These are phyloP conservation scores for Posidonia australis DNA, from an alignment of 106 monocot genomes.

Conservation along the genomic window DNA sequence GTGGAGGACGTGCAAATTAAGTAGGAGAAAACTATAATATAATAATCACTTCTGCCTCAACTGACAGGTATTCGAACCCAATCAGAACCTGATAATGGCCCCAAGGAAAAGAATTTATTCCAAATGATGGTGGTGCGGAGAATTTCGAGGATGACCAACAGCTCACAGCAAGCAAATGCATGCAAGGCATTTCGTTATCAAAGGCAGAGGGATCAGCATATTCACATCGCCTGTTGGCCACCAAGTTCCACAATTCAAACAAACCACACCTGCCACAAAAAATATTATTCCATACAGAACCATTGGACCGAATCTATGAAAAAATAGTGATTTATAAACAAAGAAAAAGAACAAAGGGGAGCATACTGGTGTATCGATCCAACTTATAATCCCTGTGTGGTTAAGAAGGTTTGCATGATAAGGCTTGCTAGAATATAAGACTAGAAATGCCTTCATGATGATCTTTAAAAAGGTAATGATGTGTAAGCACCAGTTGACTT, in stretches of 20 bases:
- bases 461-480: not conserved
- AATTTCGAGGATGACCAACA: slow-evolving; percentile 2
- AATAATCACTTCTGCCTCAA: not conserved
- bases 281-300: not conserved
- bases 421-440: not conserved
- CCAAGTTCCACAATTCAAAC: slow-evolving; percentile 2
- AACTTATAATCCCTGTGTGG: not conserved
- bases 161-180: not conserved
- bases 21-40: not conserved
- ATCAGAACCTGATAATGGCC: not conserved
- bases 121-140: slow-evolving; percentile 1
- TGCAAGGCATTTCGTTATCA: slow-evolving; percentile 1
- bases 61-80: not conserved
- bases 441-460: not conserved
- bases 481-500: not conserved
- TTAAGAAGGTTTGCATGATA: not conserved
- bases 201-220: slow-evolving; percentile 1
- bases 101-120: not conserved
- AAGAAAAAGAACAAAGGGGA: not conserved
- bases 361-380: no score
- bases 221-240: slow-evolving; percentile 3
- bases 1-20: not conserved
- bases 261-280: not conserved
- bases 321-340: not conserved
- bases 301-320: not conserved